Conservation (phyloP, 345 rosid genomes). For the Cardamine occulta region DNA sequence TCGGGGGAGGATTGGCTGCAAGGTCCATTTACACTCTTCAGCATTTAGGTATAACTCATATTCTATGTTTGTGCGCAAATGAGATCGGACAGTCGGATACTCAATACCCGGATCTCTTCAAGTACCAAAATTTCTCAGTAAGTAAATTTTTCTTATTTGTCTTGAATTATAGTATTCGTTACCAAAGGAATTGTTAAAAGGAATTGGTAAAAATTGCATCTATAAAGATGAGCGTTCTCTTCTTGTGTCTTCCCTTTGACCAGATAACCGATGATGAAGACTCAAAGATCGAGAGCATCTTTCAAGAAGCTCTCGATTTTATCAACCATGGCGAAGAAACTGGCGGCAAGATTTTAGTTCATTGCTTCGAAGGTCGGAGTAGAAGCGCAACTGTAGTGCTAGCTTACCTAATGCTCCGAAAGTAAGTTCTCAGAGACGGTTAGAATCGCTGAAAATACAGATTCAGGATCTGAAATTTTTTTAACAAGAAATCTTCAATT, state of each 20-base stretch:
- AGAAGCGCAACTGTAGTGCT: slow-evolving; percentile 92
- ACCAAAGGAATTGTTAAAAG: background rate
- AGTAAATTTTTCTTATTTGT: slow-evolving; percentile 43
- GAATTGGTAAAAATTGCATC: slow-evolving; percentile 13
- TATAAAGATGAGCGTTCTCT: slow-evolving; percentile 30
- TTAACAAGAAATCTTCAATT: background rate
- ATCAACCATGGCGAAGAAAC: slow-evolving; percentile 79
- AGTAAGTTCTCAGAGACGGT: slow-evolving; percentile 56
- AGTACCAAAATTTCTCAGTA: slow-evolving; percentile 86
- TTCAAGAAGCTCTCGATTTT: slow-evolving; percentile 79
- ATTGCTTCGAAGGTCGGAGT: slow-evolving; percentile 99
- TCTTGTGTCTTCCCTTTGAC: slow-evolving; percentile 42
- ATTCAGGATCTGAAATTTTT: background rate
- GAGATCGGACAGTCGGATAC: slow-evolving; percentile 98
- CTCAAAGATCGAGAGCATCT: slow-evolving; percentile 73
- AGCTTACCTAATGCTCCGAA: slow-evolving; percentile 86
- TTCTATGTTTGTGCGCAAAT: slow-evolving; percentile 91
- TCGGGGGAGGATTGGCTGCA: slow-evolving; percentile 95
- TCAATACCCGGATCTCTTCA: slow-evolving; percentile 74
- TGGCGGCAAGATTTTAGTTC: slow-evolving; percentile 82
- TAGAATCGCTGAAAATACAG: background rate
- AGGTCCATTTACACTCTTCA: slow-evolving; percentile 84
- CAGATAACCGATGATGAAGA: slow-evolving; percentile 90
- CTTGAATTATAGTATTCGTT: background rate
- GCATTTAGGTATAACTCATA: slow-evolving; percentile 75